Evolutionary conservation across 257 asterid genomes (phyloP).

Genomic region (Capsicum chinense): DNA sequence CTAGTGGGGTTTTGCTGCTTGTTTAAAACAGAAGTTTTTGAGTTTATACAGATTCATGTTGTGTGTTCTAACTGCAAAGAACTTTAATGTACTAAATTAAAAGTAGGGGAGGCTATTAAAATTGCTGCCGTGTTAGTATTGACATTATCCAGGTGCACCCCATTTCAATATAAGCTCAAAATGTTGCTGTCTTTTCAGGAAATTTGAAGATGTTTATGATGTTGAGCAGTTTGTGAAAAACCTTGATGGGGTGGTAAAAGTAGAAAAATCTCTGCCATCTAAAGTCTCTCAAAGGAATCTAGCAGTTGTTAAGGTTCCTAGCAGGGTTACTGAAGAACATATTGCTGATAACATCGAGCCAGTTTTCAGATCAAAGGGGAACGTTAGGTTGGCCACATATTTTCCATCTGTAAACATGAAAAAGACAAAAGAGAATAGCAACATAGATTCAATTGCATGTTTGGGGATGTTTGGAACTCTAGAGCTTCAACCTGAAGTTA

Average conservation of each 20-base stretch:
- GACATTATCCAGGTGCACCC: background rate
- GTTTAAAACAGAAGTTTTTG: background rate
- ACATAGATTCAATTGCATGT: conserved; percentile 71
- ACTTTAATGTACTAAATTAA: background rate
- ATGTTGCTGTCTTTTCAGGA: conserved; percentile 51
- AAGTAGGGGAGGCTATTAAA: background rate
- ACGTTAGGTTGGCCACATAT: conserved; percentile 78
- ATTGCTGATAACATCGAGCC: conserved; percentile 75
- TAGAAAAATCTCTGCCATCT: conserved; percentile 63
- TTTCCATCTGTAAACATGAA: conserved; percentile 96
- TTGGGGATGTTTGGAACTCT: conserved; percentile 91
- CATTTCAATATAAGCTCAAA: background rate
- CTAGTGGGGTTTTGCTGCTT: background rate
- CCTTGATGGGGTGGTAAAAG: conserved; percentile 78
- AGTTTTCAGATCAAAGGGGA: conserved; percentile 71
- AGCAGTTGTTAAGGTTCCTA: conserved; percentile 88
- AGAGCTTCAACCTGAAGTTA: conserved; percentile 75
- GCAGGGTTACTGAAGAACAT: conserved; percentile 71
- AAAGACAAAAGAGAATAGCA: conserved; percentile 58
- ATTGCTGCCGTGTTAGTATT: background rate
- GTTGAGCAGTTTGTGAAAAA: conserved; percentile 63
- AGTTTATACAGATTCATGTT: background rate
- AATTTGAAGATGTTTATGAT: conserved; percentile 69
- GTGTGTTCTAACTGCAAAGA: background rate
- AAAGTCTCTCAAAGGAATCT: conserved; percentile 59